Evolutionary conservation across 305 asterid genomes (phyloP), one percentile per base, ranked within the genome.

Genomic region (Fraxinus albicans): DNA sequence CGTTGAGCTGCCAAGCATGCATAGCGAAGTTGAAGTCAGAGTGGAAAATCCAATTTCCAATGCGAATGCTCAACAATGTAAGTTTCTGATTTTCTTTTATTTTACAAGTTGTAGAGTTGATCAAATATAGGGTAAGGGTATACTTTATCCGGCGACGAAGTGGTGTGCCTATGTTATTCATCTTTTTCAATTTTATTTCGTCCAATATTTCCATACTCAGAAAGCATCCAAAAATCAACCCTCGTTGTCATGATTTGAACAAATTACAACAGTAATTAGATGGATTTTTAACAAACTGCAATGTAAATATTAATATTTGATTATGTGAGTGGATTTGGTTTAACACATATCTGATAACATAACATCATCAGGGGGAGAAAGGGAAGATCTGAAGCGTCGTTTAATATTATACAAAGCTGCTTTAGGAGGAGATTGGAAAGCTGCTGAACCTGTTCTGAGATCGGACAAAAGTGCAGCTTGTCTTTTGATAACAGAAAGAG

Each of bases 371-470:
- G 50, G 50, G 50, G 4, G 15, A 10, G 4, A 10, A 9, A 9
- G 10, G 15, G 50, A 8, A 42, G 15, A 2, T 42, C 27, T 25
- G 27, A 25, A 25, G 27, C 15, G 3, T 42, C 50, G 15, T 42
- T 9, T 42, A 42, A 8, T 1, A 38, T 38, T 42, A 10, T 42
- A 19, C 12, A 42, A n/a, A 27, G 77, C 77, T 25, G 81, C 81
- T 12, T 4, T 75, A 42, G 31, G 33, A 82, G 84, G 79, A 38
- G 33, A 82, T 12, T 65, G 81, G 84, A 65, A 13, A 2, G 19
- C 19, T 58, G 81, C 72, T 8, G 53, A 63, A 63, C 1, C 2
- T 13, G 33, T 42, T 76, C 15, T 81, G 42, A 31, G 0, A 0
- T 35, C 17, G 63, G 35, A 82, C 53, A 31, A 7, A 40, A 21